Conservation (phyloP, 2,329 filamentous ascomycete species). For the Calonectria hongkongensis region DNA sequence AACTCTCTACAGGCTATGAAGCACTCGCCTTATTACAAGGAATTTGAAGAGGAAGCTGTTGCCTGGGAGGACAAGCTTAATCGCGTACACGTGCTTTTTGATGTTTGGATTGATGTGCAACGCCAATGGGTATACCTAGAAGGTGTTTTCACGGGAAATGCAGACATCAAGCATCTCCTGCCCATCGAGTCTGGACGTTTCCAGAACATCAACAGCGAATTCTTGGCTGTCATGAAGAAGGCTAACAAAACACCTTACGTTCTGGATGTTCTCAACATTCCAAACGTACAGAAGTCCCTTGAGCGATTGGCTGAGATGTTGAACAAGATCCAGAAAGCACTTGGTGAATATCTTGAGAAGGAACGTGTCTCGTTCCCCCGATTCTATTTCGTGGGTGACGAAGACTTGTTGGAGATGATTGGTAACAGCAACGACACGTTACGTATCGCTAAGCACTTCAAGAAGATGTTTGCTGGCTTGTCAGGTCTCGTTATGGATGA, state of each 20-base stretch:
- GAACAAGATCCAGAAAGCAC: slow-evolving; percentile 99
- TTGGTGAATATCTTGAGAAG: slow-evolving; percentile 98
- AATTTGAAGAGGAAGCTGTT: slow-evolving; percentile 98
- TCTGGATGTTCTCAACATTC: slow-evolving; percentile 95
- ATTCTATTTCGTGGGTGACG: slow-evolving; percentile 99
- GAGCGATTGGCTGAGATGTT: slow-evolving; percentile 97
- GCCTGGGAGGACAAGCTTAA: slow-evolving; percentile 99
- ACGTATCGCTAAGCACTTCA: slow-evolving; percentile 98
- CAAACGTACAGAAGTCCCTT: slow-evolving; percentile 95
- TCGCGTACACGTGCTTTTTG: slow-evolving; percentile 96
- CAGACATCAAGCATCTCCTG: slow-evolving; percentile 97
- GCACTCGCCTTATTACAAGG: slow-evolving; percentile 99
- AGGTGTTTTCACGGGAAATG: slow-evolving; percentile 98
- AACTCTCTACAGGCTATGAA: slow-evolving; percentile 99
- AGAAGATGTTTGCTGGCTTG: slow-evolving; percentile 99
- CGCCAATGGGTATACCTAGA: slow-evolving; percentile 99
- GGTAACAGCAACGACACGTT: slow-evolving; percentile 98
- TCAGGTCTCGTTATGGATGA: slow-evolving; percentile 94
- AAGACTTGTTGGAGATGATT: slow-evolving; percentile 98
- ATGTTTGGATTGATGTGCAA: slow-evolving; percentile 99
- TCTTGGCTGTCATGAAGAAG: slow-evolving; percentile 99
- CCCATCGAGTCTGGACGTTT: slow-evolving; percentile 98
- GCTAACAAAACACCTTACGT: slow-evolving; percentile 97
- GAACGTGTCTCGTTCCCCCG: slow-evolving; percentile 98
- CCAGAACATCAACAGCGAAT: slow-evolving; percentile 99